Evolutionary conservation across 805 yeast species (phyloP).

Genomic region (Pichia scutulata): DNA sequence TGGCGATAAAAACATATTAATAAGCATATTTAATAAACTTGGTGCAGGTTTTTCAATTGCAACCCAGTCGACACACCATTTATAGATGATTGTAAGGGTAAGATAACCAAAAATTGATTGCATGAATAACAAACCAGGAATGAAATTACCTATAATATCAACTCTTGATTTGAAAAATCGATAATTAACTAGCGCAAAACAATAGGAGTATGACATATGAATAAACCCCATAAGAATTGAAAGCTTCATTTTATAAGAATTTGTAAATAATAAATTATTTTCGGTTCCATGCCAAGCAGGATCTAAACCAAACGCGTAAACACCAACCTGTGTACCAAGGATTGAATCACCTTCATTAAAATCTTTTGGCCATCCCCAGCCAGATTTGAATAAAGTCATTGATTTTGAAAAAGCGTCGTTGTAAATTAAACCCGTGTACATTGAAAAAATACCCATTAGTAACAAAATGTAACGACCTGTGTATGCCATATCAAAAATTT

Average conservation of each 20-base stretch:
- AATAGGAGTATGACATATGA: conserved; percentile 66
- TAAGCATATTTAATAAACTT: conserved; percentile 64
- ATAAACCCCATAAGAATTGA: conserved; percentile 69
- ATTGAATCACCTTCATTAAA: conserved; percentile 44
- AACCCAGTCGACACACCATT: conserved; percentile 70
- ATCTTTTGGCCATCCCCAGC: conserved; percentile 59
- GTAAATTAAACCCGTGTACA: conserved; percentile 67
- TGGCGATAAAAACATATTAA: conserved; percentile 68
- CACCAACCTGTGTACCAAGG: conserved; percentile 41
- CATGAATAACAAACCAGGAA: conserved; percentile 70
- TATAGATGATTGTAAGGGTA: conserved; percentile 57
- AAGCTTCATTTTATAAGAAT: conserved; percentile 71
- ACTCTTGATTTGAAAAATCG: conserved; percentile 48
- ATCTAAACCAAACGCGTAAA: conserved; percentile 59
- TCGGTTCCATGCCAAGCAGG: conserved; percentile 79
- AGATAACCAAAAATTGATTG: conserved; percentile 70
- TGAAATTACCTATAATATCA: conserved; percentile 64
- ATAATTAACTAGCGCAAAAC: conserved; percentile 60
- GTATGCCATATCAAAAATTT: conserved; percentile 71
- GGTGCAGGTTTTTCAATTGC: conserved; percentile 59
- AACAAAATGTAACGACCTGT: conserved; percentile 62
- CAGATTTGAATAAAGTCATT: conserved; percentile 57
- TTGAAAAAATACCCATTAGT: conserved; percentile 65
- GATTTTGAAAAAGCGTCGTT: conserved; percentile 67
- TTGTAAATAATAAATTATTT: conserved; percentile 58